These are phyloP conservation scores for Oropetium thomaeum DNA, from an alignment of 176 grass and related monocot genomes.

Conservation along the genomic window DNA sequence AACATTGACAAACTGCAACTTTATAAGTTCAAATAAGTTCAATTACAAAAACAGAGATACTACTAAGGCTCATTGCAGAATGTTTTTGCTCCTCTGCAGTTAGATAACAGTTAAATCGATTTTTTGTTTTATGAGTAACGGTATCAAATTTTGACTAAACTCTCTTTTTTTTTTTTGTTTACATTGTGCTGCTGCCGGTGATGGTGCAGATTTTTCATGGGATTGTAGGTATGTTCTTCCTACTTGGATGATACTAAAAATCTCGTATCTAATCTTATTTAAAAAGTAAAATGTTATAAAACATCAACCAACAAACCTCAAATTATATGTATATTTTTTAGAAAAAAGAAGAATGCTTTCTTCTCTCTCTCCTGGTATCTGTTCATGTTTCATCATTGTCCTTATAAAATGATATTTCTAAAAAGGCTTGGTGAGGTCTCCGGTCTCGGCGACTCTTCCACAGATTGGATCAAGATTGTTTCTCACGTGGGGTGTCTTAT, in stretches of 20 bases:
- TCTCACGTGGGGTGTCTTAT: constrained; percentile 49
- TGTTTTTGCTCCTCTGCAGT: neutral
- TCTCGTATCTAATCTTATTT: neutral
- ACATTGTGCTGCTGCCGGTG: neutral
- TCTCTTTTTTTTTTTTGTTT: constrained; percentile 34
- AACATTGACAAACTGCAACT: neutral
- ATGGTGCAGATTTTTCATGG: constrained; percentile 46
- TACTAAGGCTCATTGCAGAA: neutral
- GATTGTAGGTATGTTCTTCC: constrained; percentile 23
- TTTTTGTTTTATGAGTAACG: no score
- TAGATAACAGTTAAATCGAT: neutral
- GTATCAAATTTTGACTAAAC: constrained; percentile 18
- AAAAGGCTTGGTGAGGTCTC: constrained; percentile 52
- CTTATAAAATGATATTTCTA: neutral
- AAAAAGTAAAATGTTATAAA: neutral
- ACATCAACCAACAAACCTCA: neutral
- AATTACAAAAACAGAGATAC: neutral
- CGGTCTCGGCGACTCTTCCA: constrained; percentile 43
- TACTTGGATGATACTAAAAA: neutral
- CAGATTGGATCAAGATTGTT: constrained; percentile 56
- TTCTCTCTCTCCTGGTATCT: neutral
- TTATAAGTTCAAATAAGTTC: neutral
- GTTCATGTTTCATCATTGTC: neutral
- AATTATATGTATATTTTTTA: neutral
- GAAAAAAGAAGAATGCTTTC: neutral